A percentile compares a stretch with the other conserved stretches of the same genome.
Conservation (phyloP, 495 filamentous ascomycete species). For the Penicillium maclennaniae region DNA sequence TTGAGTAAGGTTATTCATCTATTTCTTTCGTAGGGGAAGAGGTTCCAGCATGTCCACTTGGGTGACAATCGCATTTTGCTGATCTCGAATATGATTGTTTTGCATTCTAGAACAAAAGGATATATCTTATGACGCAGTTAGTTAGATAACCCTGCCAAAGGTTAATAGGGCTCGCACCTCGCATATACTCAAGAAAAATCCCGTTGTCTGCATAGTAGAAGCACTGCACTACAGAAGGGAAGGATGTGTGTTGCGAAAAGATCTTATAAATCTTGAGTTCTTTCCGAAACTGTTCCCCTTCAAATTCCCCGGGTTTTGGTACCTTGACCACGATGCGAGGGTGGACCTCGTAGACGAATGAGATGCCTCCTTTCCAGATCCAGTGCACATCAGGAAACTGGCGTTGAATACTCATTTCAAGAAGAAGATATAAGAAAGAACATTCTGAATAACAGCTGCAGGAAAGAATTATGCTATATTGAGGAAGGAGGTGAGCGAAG, state of each 20-base stretch:
- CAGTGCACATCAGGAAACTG: constrained; percentile 27
- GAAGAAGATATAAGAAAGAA: no score
- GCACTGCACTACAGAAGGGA: constrained; percentile 29
- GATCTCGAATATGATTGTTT: constrained; percentile 8
- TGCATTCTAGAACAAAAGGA: constrained; percentile 10
- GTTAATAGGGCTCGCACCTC: constrained; percentile 18
- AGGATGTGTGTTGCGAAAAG: constrained; percentile 23
- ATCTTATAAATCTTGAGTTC: constrained; percentile 29
- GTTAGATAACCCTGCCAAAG: neutral
- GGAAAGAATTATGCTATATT: no score
- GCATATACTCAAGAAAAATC: constrained; percentile 40
- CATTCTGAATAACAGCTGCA: no score
- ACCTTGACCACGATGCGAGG: constrained; percentile 36
- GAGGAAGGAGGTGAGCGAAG: no score
- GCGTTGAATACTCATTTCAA: constrained; percentile 23
- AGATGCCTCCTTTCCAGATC: constrained; percentile 29
- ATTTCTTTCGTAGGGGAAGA: constrained; percentile 27
- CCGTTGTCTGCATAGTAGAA: constrained; percentile 25
- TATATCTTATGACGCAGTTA: constrained; percentile 6
- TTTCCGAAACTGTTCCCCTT: constrained; percentile 29
- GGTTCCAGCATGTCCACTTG: constrained; percentile 31
- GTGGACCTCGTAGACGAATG: constrained; percentile 30
- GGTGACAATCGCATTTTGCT: constrained; percentile 25
- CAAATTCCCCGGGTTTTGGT: constrained; percentile 24
- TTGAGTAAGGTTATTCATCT: constrained; percentile 40